Conservation (phyloP, 2,329 filamentous ascomycete genomes). For the Macroventuria anomochaeta region DNA sequence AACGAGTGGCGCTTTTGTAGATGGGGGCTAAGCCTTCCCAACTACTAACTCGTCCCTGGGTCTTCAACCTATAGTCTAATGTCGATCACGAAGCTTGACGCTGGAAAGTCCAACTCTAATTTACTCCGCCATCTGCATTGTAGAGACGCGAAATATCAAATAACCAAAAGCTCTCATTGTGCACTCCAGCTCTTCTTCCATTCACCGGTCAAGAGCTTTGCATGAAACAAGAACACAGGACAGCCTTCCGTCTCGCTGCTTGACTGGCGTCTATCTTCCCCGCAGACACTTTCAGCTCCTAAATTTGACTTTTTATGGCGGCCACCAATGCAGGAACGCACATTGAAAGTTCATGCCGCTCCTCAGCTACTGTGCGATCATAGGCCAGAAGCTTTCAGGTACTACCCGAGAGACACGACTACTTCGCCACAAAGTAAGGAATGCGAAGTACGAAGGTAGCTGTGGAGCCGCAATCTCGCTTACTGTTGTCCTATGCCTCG, state of each 20-base stretch:
- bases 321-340: not conserved
- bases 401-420: not conserved
- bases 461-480: conserved; percentile 2
- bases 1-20: conserved; percentile 4
- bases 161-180: not conserved
- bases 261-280: not conserved
- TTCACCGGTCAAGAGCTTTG: not conserved
- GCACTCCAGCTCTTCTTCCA: not conserved
- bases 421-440: conserved; percentile 4
- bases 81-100: not conserved
- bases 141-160: not conserved
- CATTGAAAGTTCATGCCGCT: not conserved
- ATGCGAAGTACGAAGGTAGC: conserved; percentile 14
- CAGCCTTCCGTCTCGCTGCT: not conserved
- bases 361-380: conserved; percentile 1
- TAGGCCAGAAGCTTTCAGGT: conserved; percentile 4
- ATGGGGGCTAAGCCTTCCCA: not conserved
- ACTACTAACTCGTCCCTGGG: not conserved
- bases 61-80: not conserved
- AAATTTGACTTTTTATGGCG: not conserved
- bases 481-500: not conserved
- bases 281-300: not conserved
- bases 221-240: not conserved
- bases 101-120: not conserved
- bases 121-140: not conserved